These are phyloP conservation scores for Krasilnikovozyma curviuscula DNA, from an alignment of 768 basidiomycete genomes.

Conservation along the genomic window DNA sequence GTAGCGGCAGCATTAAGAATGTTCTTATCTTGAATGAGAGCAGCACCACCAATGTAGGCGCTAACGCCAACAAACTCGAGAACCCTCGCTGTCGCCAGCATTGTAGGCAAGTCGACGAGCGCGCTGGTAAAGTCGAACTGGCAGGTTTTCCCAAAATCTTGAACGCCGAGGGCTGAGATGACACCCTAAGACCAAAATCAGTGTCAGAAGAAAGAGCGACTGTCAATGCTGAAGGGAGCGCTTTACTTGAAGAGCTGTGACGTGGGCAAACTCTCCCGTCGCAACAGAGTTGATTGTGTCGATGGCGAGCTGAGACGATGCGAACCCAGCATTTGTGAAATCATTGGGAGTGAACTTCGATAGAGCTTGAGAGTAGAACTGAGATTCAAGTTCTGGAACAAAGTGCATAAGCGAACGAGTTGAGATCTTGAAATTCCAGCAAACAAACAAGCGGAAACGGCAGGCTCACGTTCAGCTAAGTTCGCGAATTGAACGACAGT, in stretches of 20 bases:
- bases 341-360: slow-evolving; percentile 43
- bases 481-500: no score
- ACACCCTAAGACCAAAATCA: no score
- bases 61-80: slow-evolving; percentile 16
- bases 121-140: slow-evolving; percentile 13
- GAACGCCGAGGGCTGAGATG: slow-evolving; percentile 6
- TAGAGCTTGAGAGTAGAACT: slow-evolving; percentile 50
- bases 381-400: slow-evolving; percentile 42
- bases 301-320: neutral
- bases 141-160: slow-evolving; percentile 9
- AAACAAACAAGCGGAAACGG: no score
- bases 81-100: slow-evolving; percentile 14
- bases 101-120: slow-evolving; percentile 7
- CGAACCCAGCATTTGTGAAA: slow-evolving; percentile 47
- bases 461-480: no score
- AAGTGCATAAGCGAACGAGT: no score
- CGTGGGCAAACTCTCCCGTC: slow-evolving; percentile 12
- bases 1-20: slow-evolving; percentile 9
- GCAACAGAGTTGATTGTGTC: slow-evolving; percentile 7
- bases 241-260: slow-evolving; percentile 10
- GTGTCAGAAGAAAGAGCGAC: no score
- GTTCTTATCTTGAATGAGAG: slow-evolving; percentile 7
- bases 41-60: slow-evolving; percentile 15
- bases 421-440: no score
- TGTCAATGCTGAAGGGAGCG: no score